phyloP scores from a whole-genome alignment of 2,329 filamentous ascomycete genomes.

The Cercospora sojina region DNA sequence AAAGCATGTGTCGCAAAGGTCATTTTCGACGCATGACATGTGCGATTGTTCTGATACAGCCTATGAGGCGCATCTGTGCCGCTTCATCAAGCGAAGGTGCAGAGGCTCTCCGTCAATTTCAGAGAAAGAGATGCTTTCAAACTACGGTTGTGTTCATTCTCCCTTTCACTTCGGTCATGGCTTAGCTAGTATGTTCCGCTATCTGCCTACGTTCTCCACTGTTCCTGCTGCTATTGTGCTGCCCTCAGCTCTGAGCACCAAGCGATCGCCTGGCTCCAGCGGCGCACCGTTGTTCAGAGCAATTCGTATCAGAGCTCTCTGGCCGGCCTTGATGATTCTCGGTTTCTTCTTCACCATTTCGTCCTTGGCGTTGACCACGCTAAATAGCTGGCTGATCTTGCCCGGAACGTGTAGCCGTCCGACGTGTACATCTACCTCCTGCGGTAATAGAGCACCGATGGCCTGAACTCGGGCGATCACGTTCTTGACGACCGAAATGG shows the following conservation, averaged over 20 bases:
- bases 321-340: conserved; percentile 75
- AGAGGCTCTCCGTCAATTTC: neutral
- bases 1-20: neutral
- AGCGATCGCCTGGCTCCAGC: conserved; percentile 73
- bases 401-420: conserved; percentile 79
- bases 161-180: neutral
- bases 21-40: neutral
- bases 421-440: conserved; percentile 83
- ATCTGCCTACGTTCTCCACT: conserved; percentile 50
- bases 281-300: conserved; percentile 67
- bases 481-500: conserved; percentile 67
- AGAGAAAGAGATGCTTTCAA: neutral
- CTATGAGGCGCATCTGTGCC: neutral
- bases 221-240: conserved; percentile 85
- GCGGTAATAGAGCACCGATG: conserved; percentile 85
- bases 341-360: conserved; percentile 78
- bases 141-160: neutral
- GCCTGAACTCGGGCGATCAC: conserved; percentile 84
- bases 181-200: neutral
- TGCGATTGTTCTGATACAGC: neutral
- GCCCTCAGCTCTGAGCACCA: conserved; percentile 78
- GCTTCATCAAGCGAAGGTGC: neutral
- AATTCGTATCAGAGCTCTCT: conserved; percentile 68
- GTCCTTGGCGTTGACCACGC: conserved; percentile 72
- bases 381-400: conserved; percentile 68